Percentiles rank a stretch among this genome's conserved stretches.
Conservation (phyloP, 257 asterid species). For the Solanum virginianum region DNA sequence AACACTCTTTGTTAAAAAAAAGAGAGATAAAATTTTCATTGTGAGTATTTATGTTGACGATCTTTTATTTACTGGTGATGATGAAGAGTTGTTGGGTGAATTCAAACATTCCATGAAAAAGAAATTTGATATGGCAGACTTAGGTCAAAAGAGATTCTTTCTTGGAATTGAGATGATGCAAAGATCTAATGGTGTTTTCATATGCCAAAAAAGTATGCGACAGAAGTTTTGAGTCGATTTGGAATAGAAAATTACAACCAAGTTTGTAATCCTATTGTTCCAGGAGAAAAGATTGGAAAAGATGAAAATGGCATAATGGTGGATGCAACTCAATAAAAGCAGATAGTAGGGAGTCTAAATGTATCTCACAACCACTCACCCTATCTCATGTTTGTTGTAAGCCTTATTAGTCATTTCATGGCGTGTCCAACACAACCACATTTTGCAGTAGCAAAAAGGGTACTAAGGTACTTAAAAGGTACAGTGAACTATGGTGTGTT, state of each 20-base stretch:
- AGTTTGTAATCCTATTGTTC: not conserved
- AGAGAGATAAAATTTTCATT: not conserved
- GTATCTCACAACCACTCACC: not conserved
- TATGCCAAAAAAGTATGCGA: not conserved
- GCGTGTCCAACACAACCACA: not conserved
- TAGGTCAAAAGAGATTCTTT: too few relatives aligned
- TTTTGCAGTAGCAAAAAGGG: not conserved
- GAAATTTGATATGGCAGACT: too few relatives aligned
- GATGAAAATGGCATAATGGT: not conserved
- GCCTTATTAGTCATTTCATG: not conserved
- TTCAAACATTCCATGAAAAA: not conserved
- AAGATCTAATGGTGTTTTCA: not conserved
- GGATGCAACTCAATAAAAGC: not conserved
- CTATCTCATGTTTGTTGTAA: not conserved
- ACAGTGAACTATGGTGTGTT: too few relatives aligned
- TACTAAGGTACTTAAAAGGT: too few relatives aligned
- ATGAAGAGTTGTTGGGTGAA: not conserved
- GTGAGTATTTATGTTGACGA: conserved; percentile 1
- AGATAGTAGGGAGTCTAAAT: too few relatives aligned
- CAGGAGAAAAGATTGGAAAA: not conserved
- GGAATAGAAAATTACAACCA: not conserved
- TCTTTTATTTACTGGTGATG: not conserved
- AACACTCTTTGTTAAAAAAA: not conserved
- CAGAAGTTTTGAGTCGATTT: not conserved
- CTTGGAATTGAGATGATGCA: not conserved